phyloP scores from a whole-genome alignment of 805 yeast genomes.

The Millerozyma miso region DNA sequence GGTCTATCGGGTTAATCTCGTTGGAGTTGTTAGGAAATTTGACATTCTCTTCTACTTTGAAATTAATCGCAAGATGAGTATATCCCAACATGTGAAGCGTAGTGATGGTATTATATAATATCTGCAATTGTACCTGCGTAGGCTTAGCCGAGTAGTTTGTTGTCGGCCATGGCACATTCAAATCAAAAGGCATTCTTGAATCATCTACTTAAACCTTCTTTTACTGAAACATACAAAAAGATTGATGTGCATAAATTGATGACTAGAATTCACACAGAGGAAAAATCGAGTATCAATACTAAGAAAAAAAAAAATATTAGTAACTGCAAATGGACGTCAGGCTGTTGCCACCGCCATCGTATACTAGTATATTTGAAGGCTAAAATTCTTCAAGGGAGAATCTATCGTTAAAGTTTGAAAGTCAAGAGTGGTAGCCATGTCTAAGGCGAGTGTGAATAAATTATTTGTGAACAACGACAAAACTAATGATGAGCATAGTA shows the following conservation, averaged over 20 bases:
- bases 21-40: slow-evolving; percentile 48
- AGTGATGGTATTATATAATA: slow-evolving; percentile 46
- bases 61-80: slow-evolving; percentile 73
- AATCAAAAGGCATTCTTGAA: slow-evolving; percentile 41
- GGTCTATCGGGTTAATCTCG: slow-evolving; percentile 47
- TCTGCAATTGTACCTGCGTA: slow-evolving; percentile 36
- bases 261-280: background rate
- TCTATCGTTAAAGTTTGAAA: background rate
- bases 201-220: background rate
- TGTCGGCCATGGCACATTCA: slow-evolving; percentile 74
- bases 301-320: background rate
- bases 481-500: slow-evolving; percentile 23
- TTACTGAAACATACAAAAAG: background rate
- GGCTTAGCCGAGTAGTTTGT: slow-evolving; percentile 42
- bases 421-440: slow-evolving; percentile 5
- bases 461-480: slow-evolving; percentile 17
- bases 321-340: background rate
- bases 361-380: background rate
- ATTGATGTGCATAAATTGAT: background rate
- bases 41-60: slow-evolving; percentile 46
- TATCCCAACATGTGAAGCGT: slow-evolving; percentile 63
- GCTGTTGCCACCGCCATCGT: slow-evolving; percentile 12
- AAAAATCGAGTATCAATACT: background rate
- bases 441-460: slow-evolving; percentile 7
- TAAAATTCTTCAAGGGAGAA: background rate